These are phyloP conservation scores for Phaeotremella fagi DNA, from an alignment of 768 basidiomycete genomes.

Conservation along the genomic window DNA sequence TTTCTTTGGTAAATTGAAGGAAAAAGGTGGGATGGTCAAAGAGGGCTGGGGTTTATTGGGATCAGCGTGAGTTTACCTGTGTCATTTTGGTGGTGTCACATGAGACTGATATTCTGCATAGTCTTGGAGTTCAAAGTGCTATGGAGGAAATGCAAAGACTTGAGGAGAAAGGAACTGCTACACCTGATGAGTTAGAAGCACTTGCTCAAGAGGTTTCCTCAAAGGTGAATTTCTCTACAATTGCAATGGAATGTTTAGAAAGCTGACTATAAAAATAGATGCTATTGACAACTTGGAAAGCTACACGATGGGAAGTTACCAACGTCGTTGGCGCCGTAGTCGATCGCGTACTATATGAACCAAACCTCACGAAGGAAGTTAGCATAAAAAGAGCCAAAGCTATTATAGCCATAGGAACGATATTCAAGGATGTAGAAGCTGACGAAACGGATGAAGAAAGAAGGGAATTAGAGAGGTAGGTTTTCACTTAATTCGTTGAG, in stretches of 20 bases:
- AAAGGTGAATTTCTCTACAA: constrained; percentile 56
- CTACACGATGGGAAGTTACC: constrained; percentile 88
- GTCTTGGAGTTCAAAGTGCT: constrained; percentile 68
- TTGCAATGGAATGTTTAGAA: background rate
- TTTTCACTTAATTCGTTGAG: constrained; percentile 2
- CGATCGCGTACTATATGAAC: constrained; percentile 79
- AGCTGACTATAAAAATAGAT: constrained; percentile 54
- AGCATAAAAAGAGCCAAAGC: constrained; percentile 83
- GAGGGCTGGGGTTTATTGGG: constrained; percentile 96
- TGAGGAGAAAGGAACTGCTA: constrained; percentile 80
- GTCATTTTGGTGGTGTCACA: background rate
- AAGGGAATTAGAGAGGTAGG: constrained; percentile 84
- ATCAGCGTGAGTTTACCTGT: constrained; percentile 66
- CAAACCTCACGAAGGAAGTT: constrained; percentile 63
- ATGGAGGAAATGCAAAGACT: constrained; percentile 90
- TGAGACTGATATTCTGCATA: constrained; percentile 43
- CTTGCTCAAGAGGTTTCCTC: constrained; percentile 91
- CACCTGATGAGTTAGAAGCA: constrained; percentile 76
- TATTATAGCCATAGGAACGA: constrained; percentile 78
- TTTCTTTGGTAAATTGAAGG: constrained; percentile 89
- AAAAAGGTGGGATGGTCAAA: constrained; percentile 86
- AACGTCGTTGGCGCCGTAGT: constrained; percentile 64
- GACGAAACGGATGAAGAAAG: constrained; percentile 93
- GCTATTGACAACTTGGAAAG: constrained; percentile 95
- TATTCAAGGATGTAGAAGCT: constrained; percentile 77